These are phyloP conservation scores for Cutaneotrichosporon sp. DNA, from an alignment of 1,284 basidiomycete species.

Conservation along the genomic window DNA sequence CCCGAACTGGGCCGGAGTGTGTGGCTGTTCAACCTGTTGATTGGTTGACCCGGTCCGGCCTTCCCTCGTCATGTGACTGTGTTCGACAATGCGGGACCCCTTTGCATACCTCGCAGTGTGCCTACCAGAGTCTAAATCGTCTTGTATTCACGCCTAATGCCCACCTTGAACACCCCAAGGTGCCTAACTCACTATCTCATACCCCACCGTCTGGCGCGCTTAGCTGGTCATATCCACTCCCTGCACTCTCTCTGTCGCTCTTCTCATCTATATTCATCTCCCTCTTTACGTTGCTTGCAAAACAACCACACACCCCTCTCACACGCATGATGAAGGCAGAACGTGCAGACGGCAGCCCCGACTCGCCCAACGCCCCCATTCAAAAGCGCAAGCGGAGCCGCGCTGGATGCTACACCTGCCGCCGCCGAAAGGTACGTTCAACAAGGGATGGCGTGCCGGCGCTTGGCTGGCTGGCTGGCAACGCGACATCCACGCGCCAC, in stretches of 20 bases:
- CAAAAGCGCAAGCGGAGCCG: conserved; percentile 25
- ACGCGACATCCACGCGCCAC: not conserved
- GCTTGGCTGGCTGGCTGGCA: conserved; percentile 11
- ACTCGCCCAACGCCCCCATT: conserved; percentile 3
- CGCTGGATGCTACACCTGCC: conserved; percentile 30
- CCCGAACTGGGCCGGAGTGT: too few relatives aligned
- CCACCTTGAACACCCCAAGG: not conserved
- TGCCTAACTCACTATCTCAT: not conserved
- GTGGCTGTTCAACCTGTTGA: too few relatives aligned
- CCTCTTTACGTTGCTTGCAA: not conserved
- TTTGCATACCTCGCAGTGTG: not conserved
- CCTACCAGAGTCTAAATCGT: too few relatives aligned
- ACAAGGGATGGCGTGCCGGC: not conserved
- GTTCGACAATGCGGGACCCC: not conserved
- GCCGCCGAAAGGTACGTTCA: conserved; percentile 24
- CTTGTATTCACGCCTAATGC: not conserved
- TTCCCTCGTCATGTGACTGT: not conserved
- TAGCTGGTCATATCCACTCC: too few relatives aligned
- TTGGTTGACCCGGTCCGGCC: too few relatives aligned
- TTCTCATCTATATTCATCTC: too few relatives aligned
- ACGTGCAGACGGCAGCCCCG: conserved; percentile 11
- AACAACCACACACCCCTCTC: not conserved
- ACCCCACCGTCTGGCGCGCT: not conserved
- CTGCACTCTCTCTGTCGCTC: not conserved
- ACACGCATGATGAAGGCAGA: not conserved